Conservation (phyloP, 495 filamentous ascomycete species). For the Aspergillus wentii region DNA sequence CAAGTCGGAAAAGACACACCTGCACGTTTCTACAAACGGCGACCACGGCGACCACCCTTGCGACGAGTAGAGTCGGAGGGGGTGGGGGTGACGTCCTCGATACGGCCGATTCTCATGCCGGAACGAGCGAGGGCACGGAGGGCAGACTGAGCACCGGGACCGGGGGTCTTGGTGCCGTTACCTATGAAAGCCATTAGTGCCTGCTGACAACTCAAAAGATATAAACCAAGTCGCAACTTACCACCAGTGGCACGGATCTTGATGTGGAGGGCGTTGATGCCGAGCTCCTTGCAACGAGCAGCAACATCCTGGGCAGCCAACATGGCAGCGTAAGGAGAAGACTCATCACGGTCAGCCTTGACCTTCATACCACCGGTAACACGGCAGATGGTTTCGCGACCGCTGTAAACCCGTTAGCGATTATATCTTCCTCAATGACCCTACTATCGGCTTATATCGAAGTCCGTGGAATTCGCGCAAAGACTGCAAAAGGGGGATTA, state of each 20-base stretch:
- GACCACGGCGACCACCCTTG: constrained; percentile 99
- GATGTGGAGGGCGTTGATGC: constrained; percentile 98
- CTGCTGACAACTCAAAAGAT: too few relatives aligned
- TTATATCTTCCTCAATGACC: neutral
- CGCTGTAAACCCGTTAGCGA: constrained; percentile 72
- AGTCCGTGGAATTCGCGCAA: too few relatives aligned
- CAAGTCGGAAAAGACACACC: constrained; percentile 21
- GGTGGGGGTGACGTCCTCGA: constrained; percentile 98
- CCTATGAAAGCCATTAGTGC: constrained; percentile 39
- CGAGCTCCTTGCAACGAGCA: constrained; percentile 96
- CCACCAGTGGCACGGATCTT: constrained; percentile 99
- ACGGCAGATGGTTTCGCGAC: constrained; percentile 99
- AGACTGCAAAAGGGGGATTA: constrained; percentile 21
- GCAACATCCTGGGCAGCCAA: constrained; percentile 95
- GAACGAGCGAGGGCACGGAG: constrained; percentile 97
- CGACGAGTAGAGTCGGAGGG: constrained; percentile 97
- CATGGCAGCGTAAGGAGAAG: constrained; percentile 99
- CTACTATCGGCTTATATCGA: neutral
- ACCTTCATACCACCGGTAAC: constrained; percentile 99
- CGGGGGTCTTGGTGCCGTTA: constrained; percentile 99
- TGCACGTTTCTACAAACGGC: constrained; percentile 76
- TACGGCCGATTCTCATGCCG: constrained; percentile 98
- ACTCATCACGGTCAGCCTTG: constrained; percentile 99
- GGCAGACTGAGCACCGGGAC: constrained; percentile 96
- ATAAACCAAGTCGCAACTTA: constrained; percentile 38